Evolutionary conservation across 495 filamentous ascomycete genomes (phyloP).

Genomic region (Penicillium angulare): DNA sequence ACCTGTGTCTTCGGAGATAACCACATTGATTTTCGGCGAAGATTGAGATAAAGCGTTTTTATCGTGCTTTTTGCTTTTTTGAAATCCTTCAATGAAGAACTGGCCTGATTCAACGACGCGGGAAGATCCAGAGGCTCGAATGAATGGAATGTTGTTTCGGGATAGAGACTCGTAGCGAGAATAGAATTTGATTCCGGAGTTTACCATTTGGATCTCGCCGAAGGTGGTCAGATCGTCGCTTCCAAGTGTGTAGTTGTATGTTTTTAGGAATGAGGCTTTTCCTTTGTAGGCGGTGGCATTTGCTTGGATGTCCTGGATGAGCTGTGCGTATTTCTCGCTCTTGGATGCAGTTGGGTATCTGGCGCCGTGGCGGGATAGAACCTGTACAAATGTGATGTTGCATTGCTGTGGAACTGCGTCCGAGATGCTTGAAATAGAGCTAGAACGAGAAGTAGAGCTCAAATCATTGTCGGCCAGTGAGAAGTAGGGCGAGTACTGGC

Average conservation of each 20-base stretch:
- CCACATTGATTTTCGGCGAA: constrained; percentile 56
- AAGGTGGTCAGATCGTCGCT: constrained; percentile 71
- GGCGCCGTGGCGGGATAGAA: constrained; percentile 82
- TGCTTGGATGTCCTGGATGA: constrained; percentile 60
- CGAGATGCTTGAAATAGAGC: no score
- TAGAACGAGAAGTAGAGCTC: no score
- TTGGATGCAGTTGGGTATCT: constrained; percentile 71
- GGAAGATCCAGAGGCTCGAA: constrained; percentile 66
- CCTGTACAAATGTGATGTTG: constrained; percentile 71
- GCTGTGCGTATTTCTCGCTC: constrained; percentile 50
- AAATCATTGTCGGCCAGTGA: no score
- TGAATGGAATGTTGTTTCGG: constrained; percentile 57
- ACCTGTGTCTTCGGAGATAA: constrained; percentile 60
- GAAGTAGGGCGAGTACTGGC: constrained; percentile 84
- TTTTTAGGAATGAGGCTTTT: constrained; percentile 61
- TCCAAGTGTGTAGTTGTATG: constrained; percentile 72
- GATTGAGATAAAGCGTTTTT: constrained; percentile 26
- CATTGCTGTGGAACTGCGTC: constrained; percentile 59
- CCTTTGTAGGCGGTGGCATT: constrained; percentile 53
- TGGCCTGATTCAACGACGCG: constrained; percentile 73
- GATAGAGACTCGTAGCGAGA: constrained; percentile 62
- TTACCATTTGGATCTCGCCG: constrained; percentile 69
- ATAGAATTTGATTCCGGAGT: constrained; percentile 74
- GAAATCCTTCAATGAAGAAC: constrained; percentile 71
- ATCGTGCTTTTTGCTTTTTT: constrained; percentile 53